Evolutionary conservation across 768 basidiomycete genomes (phyloP).

Genomic region (Xerocomus brunneocitrinus): DNA sequence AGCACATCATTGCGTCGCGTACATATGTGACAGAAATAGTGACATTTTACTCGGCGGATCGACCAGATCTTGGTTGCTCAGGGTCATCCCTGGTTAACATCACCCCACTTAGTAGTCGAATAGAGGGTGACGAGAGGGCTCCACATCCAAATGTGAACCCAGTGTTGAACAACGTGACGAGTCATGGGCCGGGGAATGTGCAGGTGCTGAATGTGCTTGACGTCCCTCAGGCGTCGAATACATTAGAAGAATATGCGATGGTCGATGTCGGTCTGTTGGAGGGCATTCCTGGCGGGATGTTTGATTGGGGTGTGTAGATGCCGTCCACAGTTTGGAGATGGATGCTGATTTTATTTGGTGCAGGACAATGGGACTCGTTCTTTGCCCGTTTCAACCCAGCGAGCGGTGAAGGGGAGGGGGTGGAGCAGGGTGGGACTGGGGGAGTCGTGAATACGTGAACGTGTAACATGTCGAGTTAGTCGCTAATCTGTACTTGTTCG

Average conservation of each 20-base stretch:
- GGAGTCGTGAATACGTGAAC: background rate
- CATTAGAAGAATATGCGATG: slow-evolving; percentile 60
- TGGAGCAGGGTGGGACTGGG: background rate
- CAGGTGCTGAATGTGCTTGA: slow-evolving; percentile 78
- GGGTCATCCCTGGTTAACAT: slow-evolving; percentile 52
- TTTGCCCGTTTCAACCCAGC: slow-evolving; percentile 54
- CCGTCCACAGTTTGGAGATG: background rate
- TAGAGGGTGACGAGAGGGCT: slow-evolving; percentile 27
- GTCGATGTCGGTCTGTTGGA: slow-evolving; percentile 68
- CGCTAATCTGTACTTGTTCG: slow-evolving; percentile 9
- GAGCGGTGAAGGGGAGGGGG: slow-evolving; percentile 1
- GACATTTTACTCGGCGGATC: slow-evolving; percentile 8
- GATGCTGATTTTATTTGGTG: background rate
- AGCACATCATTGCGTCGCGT: slow-evolving; percentile 25
- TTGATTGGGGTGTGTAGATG: slow-evolving; percentile 72
- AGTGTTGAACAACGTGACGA: slow-evolving; percentile 52
- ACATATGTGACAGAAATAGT: background rate
- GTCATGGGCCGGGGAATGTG: slow-evolving; percentile 44
- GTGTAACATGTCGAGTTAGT: background rate
- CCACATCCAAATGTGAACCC: slow-evolving; percentile 65
- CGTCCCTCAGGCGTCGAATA: slow-evolving; percentile 48
- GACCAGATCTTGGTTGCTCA: slow-evolving; percentile 10
- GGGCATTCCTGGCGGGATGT: slow-evolving; percentile 80
- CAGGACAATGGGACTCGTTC: slow-evolving; percentile 82
- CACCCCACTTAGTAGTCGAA: slow-evolving; percentile 40